Evolutionary conservation across 208 protist genomes (phyloP), one percentile per base, ranked within the genome.

Genomic region (Leptomonas pyrrhocoris): DNA sequence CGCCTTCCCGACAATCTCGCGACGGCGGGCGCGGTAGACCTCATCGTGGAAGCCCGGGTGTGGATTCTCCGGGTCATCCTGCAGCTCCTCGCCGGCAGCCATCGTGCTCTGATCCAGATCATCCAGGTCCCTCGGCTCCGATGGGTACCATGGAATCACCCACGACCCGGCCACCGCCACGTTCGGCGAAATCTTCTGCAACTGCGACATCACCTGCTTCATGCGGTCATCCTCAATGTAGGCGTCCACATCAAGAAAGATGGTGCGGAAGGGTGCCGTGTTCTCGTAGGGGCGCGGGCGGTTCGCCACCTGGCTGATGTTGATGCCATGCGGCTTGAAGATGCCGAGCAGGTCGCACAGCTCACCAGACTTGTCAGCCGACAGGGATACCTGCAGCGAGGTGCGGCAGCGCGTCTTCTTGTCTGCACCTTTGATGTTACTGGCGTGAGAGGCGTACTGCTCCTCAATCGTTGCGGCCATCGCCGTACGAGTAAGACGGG

Each of bases 11-110:
- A 85, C 88, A 67, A 98, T 94, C 45, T 84, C 68, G n/a, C 74
- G 79, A 49, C 97, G 88, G 43, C 97, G 87, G 38, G 86, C 81
- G 36, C 94, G 81, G 83, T 99, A 99, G n/a, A 74, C 92, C 43
- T 82, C 64, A 73, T 99, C 98, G 59, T 94, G 83, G 68, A 98
- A 98, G 60, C 97, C 98, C 4, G 97, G 98, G 75, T 98, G 97
- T 31, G 98, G 95, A 53, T 89, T 78, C 31, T 92, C 65, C 2
- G 98, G 88, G 46, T 99, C 98, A 27, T 79, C 69, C 40, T 95
- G 92, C 19, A 94, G 82, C 65, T 96, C 92, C 36, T 80, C 81
- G 28, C 88, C 88, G 2, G 84, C 86, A 25, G 95, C 94, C n/a
- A 98, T 62, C 19, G 88, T 88, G 51, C 73, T 87, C 69, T 96